A percentile compares a stretch with the other conserved stretches of the same genome.
These are phyloP conservation scores for Talaromyces ruber DNA, from an alignment of 495 filamentous ascomycete species.

Conservation along the genomic window DNA sequence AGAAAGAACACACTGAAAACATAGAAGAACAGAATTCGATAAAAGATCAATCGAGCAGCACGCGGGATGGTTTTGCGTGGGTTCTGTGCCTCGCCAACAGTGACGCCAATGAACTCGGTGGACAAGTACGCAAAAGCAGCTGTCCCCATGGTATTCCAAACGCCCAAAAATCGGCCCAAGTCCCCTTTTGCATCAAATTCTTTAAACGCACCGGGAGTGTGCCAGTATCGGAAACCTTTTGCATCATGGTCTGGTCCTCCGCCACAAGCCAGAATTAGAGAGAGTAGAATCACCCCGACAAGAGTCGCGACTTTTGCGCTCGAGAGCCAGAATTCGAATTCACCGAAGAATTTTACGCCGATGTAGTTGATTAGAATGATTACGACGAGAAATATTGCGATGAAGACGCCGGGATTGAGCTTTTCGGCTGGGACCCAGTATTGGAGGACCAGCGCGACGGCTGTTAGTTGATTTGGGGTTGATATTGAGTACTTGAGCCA, in stretches of 20 bases:
- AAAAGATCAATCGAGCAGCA: slow-evolving; percentile 70
- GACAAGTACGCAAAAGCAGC: slow-evolving; percentile 76
- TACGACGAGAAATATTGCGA: slow-evolving; percentile 54
- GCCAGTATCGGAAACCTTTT: slow-evolving; percentile 53
- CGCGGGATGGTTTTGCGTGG: slow-evolving; percentile 62
- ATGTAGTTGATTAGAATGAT: slow-evolving; percentile 58
- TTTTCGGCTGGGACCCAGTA: slow-evolving; percentile 51
- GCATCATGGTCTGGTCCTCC: slow-evolving; percentile 64
- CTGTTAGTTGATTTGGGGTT: slow-evolving; percentile 71
- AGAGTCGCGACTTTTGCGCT: slow-evolving; percentile 63
- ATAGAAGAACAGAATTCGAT: slow-evolving; percentile 76
- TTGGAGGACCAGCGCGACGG: slow-evolving; percentile 60
- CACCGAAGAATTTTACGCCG: slow-evolving; percentile 35
- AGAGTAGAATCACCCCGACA: slow-evolving; percentile 56
- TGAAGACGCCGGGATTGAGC: slow-evolving; percentile 69
- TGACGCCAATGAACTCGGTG: slow-evolving; percentile 69
- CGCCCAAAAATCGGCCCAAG: slow-evolving; percentile 40
- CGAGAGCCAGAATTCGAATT: slow-evolving; percentile 44
- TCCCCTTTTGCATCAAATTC: background rate
- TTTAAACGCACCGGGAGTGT: background rate
- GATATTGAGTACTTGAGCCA: slow-evolving; percentile 62
- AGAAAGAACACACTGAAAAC: slow-evolving; percentile 38
- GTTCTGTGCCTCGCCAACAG: slow-evolving; percentile 56
- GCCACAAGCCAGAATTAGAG: slow-evolving; percentile 54
- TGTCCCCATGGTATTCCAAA: slow-evolving; percentile 72